phyloP scores from a whole-genome alignment of 2,329 filamentous ascomycete species.

The Sarocladiaceae sp. region DNA sequence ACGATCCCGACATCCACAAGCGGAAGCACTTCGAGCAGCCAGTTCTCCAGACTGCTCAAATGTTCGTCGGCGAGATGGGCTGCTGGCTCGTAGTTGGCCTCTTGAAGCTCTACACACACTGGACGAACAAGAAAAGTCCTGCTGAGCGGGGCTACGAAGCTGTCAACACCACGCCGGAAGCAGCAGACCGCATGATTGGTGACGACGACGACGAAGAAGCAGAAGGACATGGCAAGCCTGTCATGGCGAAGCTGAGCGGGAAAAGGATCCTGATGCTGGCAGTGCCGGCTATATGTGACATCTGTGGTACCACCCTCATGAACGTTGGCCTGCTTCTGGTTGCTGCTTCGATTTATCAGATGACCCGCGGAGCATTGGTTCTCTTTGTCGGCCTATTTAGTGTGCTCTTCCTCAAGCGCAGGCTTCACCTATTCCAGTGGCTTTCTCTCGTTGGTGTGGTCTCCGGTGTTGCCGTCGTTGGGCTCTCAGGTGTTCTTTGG shows the following conservation, averaged over 20 bases:
- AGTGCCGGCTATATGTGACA: constrained; percentile 87
- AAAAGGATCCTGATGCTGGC: constrained; percentile 71
- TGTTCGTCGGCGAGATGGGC: constrained; percentile 96
- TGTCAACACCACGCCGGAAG: constrained; percentile 44
- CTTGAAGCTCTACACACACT: constrained; percentile 62
- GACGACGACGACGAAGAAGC: constrained; percentile 27
- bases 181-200: constrained; percentile 41
- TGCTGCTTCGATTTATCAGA: constrained; percentile 95
- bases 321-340: constrained; percentile 93
- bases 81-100: constrained; percentile 87
- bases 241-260: constrained; percentile 60
- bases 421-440: constrained; percentile 88
- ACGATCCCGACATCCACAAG: constrained; percentile 60
- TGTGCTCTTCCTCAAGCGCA: constrained; percentile 80
- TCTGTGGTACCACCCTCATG: constrained; percentile 93
- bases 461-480: constrained; percentile 81
- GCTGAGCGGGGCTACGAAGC: constrained; percentile 60
- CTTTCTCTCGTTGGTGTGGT: constrained; percentile 82
- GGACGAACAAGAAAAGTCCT: constrained; percentile 38
- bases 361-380: constrained; percentile 92
- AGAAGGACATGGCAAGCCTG: constrained; percentile 22
- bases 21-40: constrained; percentile 84
- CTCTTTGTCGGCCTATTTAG: constrained; percentile 95
- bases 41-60: constrained; percentile 92
- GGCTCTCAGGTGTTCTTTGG: constrained; percentile 80